Percentiles rank a stretch among this genome's conserved stretches.
These are phyloP conservation scores for Ustilago bromivora DNA, from an alignment of 1,284 basidiomycete genomes.

Conservation along the genomic window DNA sequence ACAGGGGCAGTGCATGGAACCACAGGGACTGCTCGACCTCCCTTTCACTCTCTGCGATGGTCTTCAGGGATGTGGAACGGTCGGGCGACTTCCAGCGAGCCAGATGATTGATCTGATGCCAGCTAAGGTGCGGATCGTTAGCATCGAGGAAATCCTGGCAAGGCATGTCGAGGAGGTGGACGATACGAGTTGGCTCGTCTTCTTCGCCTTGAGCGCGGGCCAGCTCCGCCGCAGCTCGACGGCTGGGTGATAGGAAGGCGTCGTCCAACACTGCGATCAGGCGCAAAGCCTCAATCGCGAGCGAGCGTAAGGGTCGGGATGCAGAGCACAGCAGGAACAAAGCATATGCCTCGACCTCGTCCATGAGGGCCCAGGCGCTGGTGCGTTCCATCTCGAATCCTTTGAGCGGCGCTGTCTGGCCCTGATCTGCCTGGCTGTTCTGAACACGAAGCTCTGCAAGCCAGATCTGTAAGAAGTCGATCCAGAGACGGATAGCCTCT, in stretches of 20 bases:
- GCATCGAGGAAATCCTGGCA: slow-evolving; percentile 51
- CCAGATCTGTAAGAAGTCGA: slow-evolving; percentile 80
- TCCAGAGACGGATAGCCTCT: slow-evolving; percentile 79
- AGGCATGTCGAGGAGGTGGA: slow-evolving; percentile 60
- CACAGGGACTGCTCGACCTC: slow-evolving; percentile 71
- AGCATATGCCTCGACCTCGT: slow-evolving; percentile 78
- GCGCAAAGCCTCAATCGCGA: slow-evolving; percentile 57
- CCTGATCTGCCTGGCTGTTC: slow-evolving; percentile 49
- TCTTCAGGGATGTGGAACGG: slow-evolving; percentile 41
- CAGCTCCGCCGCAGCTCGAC: slow-evolving; percentile 55
- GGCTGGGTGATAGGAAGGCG: slow-evolving; percentile 44
- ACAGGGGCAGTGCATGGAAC: slow-evolving; percentile 70
- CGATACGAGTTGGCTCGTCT: slow-evolving; percentile 59
- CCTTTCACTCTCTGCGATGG: slow-evolving; percentile 71
- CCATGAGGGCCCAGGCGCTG: slow-evolving; percentile 68
- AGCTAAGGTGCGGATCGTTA: slow-evolving; percentile 49
- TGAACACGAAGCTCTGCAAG: slow-evolving; percentile 71
- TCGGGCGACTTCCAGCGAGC: slow-evolving; percentile 50
- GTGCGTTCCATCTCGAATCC: slow-evolving; percentile 59
- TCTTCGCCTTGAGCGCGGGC: slow-evolving; percentile 60
- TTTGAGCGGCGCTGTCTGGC: slow-evolving; percentile 21
- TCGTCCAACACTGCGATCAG: slow-evolving; percentile 66
- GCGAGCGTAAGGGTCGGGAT: slow-evolving; percentile 75
- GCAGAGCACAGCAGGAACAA: slow-evolving; percentile 80
- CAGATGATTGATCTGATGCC: slow-evolving; percentile 52